A percentile compares a stretch with the other conserved stretches of the same genome.
These are phyloP conservation scores for Smallanthus sonchifolius DNA, from an alignment of 129 eudicot genomes.

Conservation along the genomic window DNA sequence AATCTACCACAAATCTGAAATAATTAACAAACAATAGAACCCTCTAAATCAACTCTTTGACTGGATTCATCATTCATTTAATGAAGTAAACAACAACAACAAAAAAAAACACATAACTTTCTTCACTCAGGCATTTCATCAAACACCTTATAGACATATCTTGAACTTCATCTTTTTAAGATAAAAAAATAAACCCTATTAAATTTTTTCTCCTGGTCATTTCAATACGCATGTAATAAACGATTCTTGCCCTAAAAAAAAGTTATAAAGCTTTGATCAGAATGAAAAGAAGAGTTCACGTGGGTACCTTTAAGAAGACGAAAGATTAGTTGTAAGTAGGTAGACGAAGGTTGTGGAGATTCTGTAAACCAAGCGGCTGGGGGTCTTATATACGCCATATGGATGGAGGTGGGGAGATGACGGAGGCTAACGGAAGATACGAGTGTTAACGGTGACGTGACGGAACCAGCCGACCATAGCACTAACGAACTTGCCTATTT, in stretches of 20 bases:
- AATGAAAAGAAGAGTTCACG: background rate
- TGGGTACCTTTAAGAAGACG: constrained; percentile 20
- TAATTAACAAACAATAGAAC: background rate
- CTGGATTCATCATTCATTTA: constrained; percentile 13
- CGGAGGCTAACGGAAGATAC: constrained; percentile 20
- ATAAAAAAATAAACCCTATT: background rate
- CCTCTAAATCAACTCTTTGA: constrained; percentile 20
- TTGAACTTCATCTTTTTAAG: background rate
- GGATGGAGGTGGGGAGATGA: background rate
- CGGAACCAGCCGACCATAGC: constrained; percentile 31
- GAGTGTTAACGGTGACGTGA: constrained; percentile 9
- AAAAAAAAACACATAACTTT: background rate
- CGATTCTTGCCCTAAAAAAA: background rate
- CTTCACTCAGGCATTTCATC: constrained; percentile 17
- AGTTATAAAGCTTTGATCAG: background rate
- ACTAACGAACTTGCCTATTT: constrained; percentile 25
- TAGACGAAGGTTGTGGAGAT: background rate
- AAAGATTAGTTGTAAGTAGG: background rate
- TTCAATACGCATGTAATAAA: background rate
- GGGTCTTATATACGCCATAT: constrained; percentile 12
- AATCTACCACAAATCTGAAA: background rate
- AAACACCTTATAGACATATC: constrained; percentile 4
- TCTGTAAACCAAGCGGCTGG: constrained; percentile 23
- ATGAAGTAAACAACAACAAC: background rate
- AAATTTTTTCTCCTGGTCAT: background rate